Evolutionary conservation across 805 yeast species (phyloP).

Genomic region (Starmerella bombicola): DNA sequence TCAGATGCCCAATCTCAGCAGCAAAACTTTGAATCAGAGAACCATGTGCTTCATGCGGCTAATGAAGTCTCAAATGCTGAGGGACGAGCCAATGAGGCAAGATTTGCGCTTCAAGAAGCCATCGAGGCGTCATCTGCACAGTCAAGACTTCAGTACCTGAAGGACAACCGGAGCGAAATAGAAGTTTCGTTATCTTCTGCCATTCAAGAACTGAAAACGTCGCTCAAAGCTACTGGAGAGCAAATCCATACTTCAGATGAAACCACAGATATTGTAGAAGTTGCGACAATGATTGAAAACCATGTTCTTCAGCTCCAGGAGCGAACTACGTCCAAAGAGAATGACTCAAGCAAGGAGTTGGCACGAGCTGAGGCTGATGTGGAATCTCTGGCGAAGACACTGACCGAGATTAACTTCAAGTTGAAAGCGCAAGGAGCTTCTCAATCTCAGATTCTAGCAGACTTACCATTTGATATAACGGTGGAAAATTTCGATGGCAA

Average conservation of each 20-base stretch:
- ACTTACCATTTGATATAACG: not conserved
- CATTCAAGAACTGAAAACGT: not conserved
- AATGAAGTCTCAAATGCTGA: conserved; percentile 2
- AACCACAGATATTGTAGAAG: no score
- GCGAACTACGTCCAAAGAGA: no score
- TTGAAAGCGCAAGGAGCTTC: not conserved
- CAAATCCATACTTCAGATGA: no score
- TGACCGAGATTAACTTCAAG: not conserved
- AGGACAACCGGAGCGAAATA: conserved; percentile 8
- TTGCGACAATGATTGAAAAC: no score
- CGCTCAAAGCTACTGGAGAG: not conserved
- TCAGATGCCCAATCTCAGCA: conserved; percentile 1
- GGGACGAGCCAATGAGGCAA: not conserved
- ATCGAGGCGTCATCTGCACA: conserved; percentile 12
- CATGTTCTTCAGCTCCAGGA: no score
- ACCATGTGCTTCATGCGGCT: not conserved
- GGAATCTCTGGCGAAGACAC: not conserved
- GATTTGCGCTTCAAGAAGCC: conserved; percentile 11
- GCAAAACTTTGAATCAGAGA: not conserved
- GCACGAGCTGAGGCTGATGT: no score
- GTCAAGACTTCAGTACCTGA: conserved; percentile 11
- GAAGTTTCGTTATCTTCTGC: not conserved
- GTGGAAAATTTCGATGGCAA: conserved; percentile 29
- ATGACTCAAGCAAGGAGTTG: no score
- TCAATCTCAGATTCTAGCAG: not conserved